Percentiles rank a stretch among this genome's conserved stretches.
These are phyloP conservation scores for Eucalyptus sideroxylon DNA, from an alignment of 345 rosid species.

Conservation along the genomic window DNA sequence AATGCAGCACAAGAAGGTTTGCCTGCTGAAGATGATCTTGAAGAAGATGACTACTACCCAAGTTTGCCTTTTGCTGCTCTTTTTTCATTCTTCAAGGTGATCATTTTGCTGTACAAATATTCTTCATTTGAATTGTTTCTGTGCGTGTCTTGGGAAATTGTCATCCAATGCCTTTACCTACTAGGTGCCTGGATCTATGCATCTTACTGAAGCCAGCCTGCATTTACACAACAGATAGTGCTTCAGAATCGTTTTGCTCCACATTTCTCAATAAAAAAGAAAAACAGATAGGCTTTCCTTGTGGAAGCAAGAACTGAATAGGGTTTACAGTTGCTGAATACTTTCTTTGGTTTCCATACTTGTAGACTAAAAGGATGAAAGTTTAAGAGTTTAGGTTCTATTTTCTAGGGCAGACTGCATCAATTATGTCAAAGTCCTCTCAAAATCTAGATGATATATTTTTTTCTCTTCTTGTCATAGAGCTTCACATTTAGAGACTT, in stretches of 20 bases:
- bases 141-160: neutral
- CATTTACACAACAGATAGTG: neutral
- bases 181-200: neutral
- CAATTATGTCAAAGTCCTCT: neutral
- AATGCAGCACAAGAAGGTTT: slow-evolving; percentile 10
- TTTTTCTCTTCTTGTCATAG: neutral
- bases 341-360: neutral
- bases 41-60: slow-evolving; percentile 80
- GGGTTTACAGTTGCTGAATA: neutral
- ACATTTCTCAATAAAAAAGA: neutral
- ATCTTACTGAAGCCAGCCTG: neutral
- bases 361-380: neutral
- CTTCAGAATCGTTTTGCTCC: neutral
- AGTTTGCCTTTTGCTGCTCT: slow-evolving; percentile 96
- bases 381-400: neutral
- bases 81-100: slow-evolving; percentile 82
- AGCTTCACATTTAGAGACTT: neutral
- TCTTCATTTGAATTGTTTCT: neutral
- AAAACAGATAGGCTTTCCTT: neutral
- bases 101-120: neutral
- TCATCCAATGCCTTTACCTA: neutral
- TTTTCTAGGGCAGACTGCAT: neutral
- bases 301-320: neutral
- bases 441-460: neutral
- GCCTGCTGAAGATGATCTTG: slow-evolving; percentile 71